phyloP scores from a whole-genome alignment of 2,329 filamentous ascomycete genomes.

The Fusarium subglutinans region DNA sequence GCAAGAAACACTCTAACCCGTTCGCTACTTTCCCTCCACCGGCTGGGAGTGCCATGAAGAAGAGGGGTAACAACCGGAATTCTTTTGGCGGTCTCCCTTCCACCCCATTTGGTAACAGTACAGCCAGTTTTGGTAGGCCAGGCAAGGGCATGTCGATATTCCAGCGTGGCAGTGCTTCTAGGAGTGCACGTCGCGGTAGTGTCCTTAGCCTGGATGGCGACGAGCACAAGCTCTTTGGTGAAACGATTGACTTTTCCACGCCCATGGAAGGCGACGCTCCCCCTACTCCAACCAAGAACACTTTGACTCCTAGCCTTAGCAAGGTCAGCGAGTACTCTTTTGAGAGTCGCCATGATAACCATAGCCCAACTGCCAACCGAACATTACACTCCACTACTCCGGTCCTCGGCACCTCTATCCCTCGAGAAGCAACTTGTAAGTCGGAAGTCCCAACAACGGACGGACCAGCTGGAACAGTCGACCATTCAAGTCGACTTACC shows the following conservation, averaged over 20 bases:
- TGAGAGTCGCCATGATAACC: conserved; percentile 48
- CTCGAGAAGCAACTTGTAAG: conserved; percentile 58
- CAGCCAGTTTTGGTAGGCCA: conserved; percentile 61
- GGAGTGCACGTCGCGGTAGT: conserved; percentile 68
- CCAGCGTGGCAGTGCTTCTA: conserved; percentile 59
- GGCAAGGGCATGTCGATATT: conserved; percentile 75
- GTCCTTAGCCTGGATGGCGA: conserved; percentile 84
- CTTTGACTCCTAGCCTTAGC: conserved; percentile 54
- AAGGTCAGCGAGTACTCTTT: conserved; percentile 51
- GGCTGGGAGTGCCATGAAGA: conserved; percentile 68
- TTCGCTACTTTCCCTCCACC: conserved; percentile 73
- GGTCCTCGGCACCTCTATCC: conserved; percentile 49
- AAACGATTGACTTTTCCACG: conserved; percentile 41
- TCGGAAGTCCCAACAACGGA: conserved; percentile 41
- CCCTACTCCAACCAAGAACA: conserved; percentile 91
- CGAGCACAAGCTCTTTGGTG: conserved; percentile 64
- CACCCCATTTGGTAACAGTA: conserved; percentile 77
- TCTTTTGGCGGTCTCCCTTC: conserved; percentile 79
- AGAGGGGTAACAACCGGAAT: conserved; percentile 70
- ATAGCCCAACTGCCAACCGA: conserved; percentile 57
- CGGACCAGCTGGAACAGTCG: conserved; percentile 20
- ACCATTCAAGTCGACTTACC: conserved; percentile 35
- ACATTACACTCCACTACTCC: conserved; percentile 55
- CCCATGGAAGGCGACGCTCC: conserved; percentile 71
- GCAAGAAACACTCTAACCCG: conserved; percentile 81